These are phyloP conservation scores for Canariomyces notabilis DNA, from an alignment of 2,329 filamentous ascomycete species.

Conservation along the genomic window DNA sequence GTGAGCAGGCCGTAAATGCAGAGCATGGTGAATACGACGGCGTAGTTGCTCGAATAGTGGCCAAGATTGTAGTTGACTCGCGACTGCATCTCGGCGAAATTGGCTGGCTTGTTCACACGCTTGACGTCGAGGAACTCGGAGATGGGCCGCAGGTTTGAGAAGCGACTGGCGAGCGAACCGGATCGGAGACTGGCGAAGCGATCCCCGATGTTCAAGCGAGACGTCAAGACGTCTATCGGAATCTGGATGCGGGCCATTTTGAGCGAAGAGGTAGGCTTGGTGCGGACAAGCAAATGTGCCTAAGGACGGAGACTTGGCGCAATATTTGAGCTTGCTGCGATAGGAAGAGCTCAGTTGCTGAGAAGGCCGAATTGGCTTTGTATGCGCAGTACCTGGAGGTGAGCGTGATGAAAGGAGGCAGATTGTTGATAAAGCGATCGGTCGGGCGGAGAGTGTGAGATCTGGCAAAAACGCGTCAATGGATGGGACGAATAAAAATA, in stretches of 20 bases:
- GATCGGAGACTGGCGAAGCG: constrained; percentile 80
- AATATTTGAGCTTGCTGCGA: background rate
- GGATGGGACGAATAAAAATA: constrained; percentile 21
- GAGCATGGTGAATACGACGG: constrained; percentile 87
- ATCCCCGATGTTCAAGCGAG: constrained; percentile 77
- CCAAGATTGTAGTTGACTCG: constrained; percentile 68
- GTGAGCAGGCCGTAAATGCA: constrained; percentile 92
- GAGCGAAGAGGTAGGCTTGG: constrained; percentile 1
- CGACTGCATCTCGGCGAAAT: constrained; percentile 58
- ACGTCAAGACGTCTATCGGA: constrained; percentile 85
- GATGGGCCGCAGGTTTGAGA: constrained; percentile 86
- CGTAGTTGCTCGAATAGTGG: constrained; percentile 98
- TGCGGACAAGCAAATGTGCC: background rate
- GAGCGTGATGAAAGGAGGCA: background rate
- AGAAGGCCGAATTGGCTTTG: constrained; percentile 2
- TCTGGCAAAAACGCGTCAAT: constrained; percentile 27
- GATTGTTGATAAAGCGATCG: constrained; percentile 1
- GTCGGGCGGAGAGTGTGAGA: constrained; percentile 15
- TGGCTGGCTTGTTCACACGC: constrained; percentile 87
- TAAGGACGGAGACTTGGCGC: background rate
- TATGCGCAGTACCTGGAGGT: background rate
- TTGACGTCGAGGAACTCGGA: constrained; percentile 95
- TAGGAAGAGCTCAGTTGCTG: background rate
- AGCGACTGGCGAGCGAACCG: constrained; percentile 73
- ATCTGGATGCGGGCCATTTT: constrained; percentile 85